Evolutionary conservation across 2,329 filamentous ascomycete genomes (phyloP).

Genomic region (Anisogramma anomala): DNA sequence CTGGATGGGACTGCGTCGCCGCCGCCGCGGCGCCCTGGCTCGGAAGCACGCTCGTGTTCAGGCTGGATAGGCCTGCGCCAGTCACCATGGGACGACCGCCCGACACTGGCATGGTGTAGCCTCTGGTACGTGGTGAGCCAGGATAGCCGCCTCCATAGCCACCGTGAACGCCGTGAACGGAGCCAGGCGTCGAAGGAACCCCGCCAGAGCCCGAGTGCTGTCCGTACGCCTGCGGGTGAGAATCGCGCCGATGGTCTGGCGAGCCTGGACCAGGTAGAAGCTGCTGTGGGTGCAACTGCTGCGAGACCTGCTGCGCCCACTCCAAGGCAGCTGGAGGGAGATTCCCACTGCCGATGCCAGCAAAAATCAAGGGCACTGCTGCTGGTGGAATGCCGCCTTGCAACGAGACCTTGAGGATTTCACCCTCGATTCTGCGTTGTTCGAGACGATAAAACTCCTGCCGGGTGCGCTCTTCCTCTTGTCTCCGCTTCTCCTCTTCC

Average conservation of each 20-base stretch:
- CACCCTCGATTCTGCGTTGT: conserved; percentile 60
- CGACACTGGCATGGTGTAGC: conserved; percentile 35
- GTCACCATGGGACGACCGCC: conserved; percentile 26
- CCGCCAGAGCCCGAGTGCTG: conserved; percentile 30
- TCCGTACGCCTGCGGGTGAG: conserved; percentile 30
- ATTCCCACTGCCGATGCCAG: conserved; percentile 54
- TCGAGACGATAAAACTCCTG: conserved; percentile 58
- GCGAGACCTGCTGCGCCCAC: conserved; percentile 53
- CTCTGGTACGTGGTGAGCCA: conserved; percentile 36
- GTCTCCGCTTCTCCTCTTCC: conserved; percentile 61
- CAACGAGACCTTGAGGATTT: conserved; percentile 59
- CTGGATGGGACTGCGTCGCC: conserved; percentile 38
- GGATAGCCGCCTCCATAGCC: conserved; percentile 34
- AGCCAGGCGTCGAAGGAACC: conserved; percentile 32
- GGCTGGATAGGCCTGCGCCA: conserved; percentile 29
- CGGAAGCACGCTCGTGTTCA: conserved; percentile 35
- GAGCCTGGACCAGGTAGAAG: conserved; percentile 38
- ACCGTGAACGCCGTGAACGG: conserved; percentile 27
- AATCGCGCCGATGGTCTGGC: conserved; percentile 45
- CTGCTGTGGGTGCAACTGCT: conserved; percentile 38
- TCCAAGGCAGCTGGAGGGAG: conserved; percentile 52
- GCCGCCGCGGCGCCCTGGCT: conserved; percentile 22
- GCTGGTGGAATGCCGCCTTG: conserved; percentile 60
- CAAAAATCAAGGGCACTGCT: conserved; percentile 65
- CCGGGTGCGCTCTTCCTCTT: conserved; percentile 60